phyloP scores from a whole-genome alignment of 2,329 filamentous ascomycete species.

The Colletotrichum sp. region DNA sequence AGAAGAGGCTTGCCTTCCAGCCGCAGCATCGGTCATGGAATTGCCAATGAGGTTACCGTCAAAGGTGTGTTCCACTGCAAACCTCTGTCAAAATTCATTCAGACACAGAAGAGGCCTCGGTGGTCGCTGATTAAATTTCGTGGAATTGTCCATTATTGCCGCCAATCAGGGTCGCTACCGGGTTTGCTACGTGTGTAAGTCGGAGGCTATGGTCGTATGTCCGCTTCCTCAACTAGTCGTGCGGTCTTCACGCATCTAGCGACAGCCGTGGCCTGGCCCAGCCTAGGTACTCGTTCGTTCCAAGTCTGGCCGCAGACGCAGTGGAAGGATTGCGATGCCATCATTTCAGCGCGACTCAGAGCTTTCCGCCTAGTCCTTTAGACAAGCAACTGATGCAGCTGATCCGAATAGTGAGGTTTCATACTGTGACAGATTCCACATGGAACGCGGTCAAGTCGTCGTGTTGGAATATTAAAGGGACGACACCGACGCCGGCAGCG shows the following conservation, averaged over 20 bases:
- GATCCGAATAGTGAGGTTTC: background rate
- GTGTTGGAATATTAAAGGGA: background rate
- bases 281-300: fast-evolving
- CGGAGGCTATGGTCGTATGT: background rate
- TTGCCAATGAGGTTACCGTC: too few species aligned
- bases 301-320: background rate
- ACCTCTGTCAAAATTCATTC: too few species aligned
- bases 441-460: background rate
- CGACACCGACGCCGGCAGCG: background rate
- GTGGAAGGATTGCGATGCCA: background rate
- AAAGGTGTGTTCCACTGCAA: too few species aligned
- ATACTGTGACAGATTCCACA: background rate
- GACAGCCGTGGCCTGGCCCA: background rate
- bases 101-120: too few species aligned
- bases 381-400: background rate
- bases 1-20: too few species aligned
- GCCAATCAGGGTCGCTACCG: too few species aligned
- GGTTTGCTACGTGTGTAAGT: too few species aligned
- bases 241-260: fast-evolving
- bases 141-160: too few species aligned
- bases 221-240: background rate
- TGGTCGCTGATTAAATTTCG: too few species aligned
- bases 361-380: fast-evolving
- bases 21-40: too few species aligned
- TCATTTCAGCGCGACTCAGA: background rate